These are phyloP conservation scores for Zoysia matrella DNA, from an alignment of 202 grass and related monocot species.

Conservation along the genomic window DNA sequence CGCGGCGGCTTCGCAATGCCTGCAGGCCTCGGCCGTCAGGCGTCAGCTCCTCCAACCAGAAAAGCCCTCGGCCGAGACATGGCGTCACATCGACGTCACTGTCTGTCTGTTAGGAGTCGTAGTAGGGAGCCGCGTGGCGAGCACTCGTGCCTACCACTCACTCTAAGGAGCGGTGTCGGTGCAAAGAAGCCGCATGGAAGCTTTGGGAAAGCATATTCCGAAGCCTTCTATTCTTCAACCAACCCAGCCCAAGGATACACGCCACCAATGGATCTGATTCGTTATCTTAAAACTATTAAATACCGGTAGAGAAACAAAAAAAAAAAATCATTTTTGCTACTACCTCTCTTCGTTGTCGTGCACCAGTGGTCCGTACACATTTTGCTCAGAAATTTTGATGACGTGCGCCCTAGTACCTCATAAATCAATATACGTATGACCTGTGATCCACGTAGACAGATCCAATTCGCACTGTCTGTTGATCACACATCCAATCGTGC, in stretches of 20 bases:
- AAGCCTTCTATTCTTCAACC: background rate
- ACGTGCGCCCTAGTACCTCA: too few relatives aligned
- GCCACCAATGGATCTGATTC: slow-evolving; percentile 29
- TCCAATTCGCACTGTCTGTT: too few relatives aligned
- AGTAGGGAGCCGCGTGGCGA: background rate
- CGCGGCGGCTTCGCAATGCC: background rate
- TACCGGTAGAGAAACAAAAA: background rate
- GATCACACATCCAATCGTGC: too few relatives aligned
- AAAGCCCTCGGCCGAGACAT: background rate
- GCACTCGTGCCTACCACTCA: background rate
- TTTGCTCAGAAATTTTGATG: background rate
- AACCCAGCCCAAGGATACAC: background rate
- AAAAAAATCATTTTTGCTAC: background rate
- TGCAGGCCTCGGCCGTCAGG: background rate
- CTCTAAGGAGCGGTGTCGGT: slow-evolving; percentile 18
- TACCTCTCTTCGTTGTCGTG: too few relatives aligned
- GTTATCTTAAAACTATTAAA: background rate
- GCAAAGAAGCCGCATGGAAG: background rate
- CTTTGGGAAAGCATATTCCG: background rate
- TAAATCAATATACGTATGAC: too few relatives aligned
- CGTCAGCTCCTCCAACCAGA: background rate
- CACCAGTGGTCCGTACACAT: background rate
- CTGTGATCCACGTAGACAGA: too few relatives aligned
- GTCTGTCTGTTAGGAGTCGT: background rate
- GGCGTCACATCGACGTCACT: background rate